Evolutionary conservation across 306 rosid genomes (phyloP).

Genomic region (Acacia melanoxylon): DNA sequence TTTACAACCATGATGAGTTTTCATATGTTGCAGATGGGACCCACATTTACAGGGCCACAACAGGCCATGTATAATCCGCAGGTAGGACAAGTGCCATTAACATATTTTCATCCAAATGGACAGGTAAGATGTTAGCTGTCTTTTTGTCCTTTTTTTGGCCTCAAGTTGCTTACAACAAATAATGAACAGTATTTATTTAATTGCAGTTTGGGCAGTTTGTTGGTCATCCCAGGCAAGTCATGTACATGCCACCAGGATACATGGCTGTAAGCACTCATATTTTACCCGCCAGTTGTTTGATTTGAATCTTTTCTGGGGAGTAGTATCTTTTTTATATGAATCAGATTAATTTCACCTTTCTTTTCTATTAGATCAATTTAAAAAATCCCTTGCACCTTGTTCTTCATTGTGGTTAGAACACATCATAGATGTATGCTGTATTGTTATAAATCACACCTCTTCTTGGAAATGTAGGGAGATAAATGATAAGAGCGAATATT

Average conservation of each 20-base stretch:
- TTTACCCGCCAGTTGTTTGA: background rate
- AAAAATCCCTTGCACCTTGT: background rate
- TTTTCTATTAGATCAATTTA: background rate
- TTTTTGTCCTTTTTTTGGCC: background rate
- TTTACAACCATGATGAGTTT: constrained; percentile 18
- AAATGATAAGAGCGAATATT: background rate
- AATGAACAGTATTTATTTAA: constrained; percentile 21
- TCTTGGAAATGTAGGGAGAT: background rate
- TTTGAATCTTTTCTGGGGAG: background rate
- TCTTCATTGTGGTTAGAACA: constrained; percentile 7
- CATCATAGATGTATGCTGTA: background rate
- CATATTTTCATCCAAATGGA: constrained; percentile 77
- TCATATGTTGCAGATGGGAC: constrained; percentile 64
- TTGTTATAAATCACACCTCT: background rate
- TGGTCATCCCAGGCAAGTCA: constrained; percentile 80
- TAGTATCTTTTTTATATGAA: background rate
- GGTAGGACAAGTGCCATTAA: constrained; percentile 64
- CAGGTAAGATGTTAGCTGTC: constrained; percentile 53
- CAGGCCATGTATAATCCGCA: constrained; percentile 72
- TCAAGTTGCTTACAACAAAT: constrained; percentile 2
- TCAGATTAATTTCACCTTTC: background rate
- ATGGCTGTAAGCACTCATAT: constrained; percentile 72
- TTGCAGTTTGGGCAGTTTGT: constrained; percentile 84
- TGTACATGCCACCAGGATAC: constrained; percentile 84
- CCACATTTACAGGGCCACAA: constrained; percentile 71